These are phyloP conservation scores for Taiwanofungus camphoratus DNA, from an alignment of 1,284 basidiomycete genomes.

Conservation along the genomic window DNA sequence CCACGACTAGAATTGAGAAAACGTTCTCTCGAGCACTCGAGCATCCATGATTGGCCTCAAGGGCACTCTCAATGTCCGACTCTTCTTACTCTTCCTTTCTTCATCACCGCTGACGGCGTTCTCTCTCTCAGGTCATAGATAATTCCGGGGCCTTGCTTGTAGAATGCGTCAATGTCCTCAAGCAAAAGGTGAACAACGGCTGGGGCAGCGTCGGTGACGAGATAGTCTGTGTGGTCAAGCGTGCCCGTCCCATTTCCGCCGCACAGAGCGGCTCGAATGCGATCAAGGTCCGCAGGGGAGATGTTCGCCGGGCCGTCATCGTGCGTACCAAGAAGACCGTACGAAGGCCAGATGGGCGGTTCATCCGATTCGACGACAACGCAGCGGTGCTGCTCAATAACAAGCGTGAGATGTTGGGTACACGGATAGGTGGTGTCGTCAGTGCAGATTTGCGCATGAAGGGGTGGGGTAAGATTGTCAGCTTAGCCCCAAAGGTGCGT, in stretches of 20 bases:
- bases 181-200: constrained; percentile 91
- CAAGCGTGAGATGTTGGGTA: constrained; percentile 95
- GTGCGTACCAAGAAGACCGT: constrained; percentile 87
- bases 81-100: not conserved
- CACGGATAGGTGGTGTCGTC: constrained; percentile 91
- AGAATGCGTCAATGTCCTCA: constrained; percentile 96
- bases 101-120: not conserved
- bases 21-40: not conserved
- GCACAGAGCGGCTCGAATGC: constrained; percentile 57
- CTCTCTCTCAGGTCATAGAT: constrained; percentile 78
- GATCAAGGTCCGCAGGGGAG: constrained; percentile 85
- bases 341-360: constrained; percentile 80
- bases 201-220: constrained; percentile 87
- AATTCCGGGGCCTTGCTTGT: constrained; percentile 96
- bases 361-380: constrained; percentile 95
- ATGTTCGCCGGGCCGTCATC: constrained; percentile 92
- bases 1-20: not conserved
- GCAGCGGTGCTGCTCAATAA: constrained; percentile 95
- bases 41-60: constrained; percentile 87
- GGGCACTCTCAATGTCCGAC: constrained; percentile 74
- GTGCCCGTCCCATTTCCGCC: constrained; percentile 78
- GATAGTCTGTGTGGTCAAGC: constrained; percentile 94
- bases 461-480: constrained; percentile 94
- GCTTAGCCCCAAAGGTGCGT: constrained; percentile 85
- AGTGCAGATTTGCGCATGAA: constrained; percentile 86